phyloP scores from a whole-genome alignment of 73 alveolate species.

The Durusdinium trenchii region DNA sequence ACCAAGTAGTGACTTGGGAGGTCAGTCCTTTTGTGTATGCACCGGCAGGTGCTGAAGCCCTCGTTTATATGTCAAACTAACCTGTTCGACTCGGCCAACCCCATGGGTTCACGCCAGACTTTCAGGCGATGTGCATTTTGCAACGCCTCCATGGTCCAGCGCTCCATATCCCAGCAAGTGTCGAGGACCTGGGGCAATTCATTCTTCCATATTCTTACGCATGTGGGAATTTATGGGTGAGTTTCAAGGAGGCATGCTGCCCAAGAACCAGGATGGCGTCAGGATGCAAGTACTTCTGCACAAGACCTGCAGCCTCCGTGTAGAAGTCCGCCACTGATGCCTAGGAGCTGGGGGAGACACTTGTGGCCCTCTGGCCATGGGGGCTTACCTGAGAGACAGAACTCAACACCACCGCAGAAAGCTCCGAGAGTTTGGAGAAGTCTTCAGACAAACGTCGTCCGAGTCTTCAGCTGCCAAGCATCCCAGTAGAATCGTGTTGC shows the following conservation, averaged over 20 bases:
- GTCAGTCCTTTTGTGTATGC: no score
- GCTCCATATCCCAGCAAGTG: slow-evolving; percentile 83
- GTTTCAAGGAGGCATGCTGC: background rate
- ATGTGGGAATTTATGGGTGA: background rate
- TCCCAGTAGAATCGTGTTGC: slow-evolving; percentile 39
- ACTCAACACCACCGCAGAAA: no score
- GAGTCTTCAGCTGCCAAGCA: background rate
- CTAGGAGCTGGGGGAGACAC: background rate
- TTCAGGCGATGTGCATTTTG: background rate
- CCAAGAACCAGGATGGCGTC: slow-evolving; percentile 9
- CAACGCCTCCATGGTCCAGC: slow-evolving; percentile 67
- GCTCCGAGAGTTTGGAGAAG: no score
- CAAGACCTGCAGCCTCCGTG: slow-evolving; percentile 40
- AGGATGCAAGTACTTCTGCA: slow-evolving; percentile 21
- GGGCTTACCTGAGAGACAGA: background rate
- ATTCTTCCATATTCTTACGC: background rate
- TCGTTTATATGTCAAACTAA: no score
- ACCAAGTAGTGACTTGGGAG: no score
- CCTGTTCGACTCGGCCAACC: background rate
- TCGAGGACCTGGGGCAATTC: slow-evolving; percentile 36
- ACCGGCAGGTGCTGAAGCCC: no score
- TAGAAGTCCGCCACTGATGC: slow-evolving; percentile 59
- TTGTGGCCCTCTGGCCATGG: background rate
- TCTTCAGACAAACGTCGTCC: no score
- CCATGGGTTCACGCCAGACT: background rate